Base-by-base conservation (phyloP, 495 filamentous ascomycete species). In the Hypoxylon crocopeplum region DNA sequence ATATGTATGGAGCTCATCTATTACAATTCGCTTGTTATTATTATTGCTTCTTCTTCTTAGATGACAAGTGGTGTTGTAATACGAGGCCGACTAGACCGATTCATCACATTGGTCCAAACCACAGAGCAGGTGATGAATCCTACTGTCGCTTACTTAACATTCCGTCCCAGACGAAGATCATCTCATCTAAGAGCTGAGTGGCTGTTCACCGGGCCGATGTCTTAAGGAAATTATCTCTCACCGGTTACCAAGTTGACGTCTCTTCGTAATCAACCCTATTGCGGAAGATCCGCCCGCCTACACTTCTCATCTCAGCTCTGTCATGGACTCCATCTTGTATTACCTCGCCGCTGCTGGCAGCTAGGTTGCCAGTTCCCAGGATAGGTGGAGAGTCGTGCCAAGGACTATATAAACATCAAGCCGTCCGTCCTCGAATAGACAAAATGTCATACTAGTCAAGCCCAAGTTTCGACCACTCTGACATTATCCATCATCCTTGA, bases 171-270 rank as follows among this genome's bases (percentile, higher is more conserved):
- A 29, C 19, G 38, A 20, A 25, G 16, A 15, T 13, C 32, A 36
- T 8, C 32, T 41, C 21, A 41, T 21, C 38, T 41, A 41, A 41
- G 38, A 29, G 20, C 38, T 24, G 38, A 22, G 20, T 41, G 38
- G 38, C 38, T 25, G 19, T 15, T 41, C 21, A 25, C 38, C 11
- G 38, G 10, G 24, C 13, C 38, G 7, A 8, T 24, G 24, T 5
- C 38, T 39, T 39, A 20, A n/a, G n/a, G n/a, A n/a, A n/a, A n/a
- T n/a, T n/a, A n/a, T n/a, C n/a, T n/a, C n/a, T n/a, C n/a, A n/a
- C n/a, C n/a, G n/a, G n/a, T n/a, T n/a, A n/a, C n/a, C n/a, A n/a
- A n/a, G n/a, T n/a, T n/a, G n/a, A 17, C 8, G 7, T 39, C 36
- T 20, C 1, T 7, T 39, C 36, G 36, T 39, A 39, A 19, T 17